Evolutionary conservation across 228 moss, liverwort and hornwort species (phyloP).

Genomic region (Sphagnum magellanicum): DNA sequence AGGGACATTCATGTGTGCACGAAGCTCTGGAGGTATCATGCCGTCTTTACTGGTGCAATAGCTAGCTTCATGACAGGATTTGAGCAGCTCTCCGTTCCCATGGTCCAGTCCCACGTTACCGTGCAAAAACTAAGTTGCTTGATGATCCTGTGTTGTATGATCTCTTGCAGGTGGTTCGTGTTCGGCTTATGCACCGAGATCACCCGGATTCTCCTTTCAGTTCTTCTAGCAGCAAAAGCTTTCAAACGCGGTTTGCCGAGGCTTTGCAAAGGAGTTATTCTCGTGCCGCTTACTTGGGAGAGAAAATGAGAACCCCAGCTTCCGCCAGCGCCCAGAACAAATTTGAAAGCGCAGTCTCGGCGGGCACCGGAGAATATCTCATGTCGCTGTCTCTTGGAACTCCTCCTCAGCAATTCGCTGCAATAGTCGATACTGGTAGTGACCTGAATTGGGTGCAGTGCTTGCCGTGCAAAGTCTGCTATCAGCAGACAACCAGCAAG

Average conservation of each 20-base stretch:
- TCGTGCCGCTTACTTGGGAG: conserved; percentile 14
- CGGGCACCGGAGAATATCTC: conserved; percentile 27
- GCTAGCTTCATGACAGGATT: too few relatives aligned
- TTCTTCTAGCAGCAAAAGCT: conserved; percentile 10
- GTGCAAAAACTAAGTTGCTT: too few relatives aligned
- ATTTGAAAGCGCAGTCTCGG: conserved; percentile 49
- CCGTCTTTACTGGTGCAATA: too few relatives aligned
- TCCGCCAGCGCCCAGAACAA: conserved; percentile 19
- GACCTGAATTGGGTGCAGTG: conserved; percentile 25
- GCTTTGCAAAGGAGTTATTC: conserved; percentile 36
- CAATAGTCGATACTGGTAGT: conserved; percentile 26
- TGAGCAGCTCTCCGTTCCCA: too few relatives aligned
- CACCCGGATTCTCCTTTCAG: conserved; percentile 17
- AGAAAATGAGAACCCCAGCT: conserved; percentile 18
- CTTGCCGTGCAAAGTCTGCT: conserved; percentile 7
- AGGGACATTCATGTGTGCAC: too few relatives aligned
- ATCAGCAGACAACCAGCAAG: conserved; percentile 1
- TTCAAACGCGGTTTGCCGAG: conserved; percentile 16
- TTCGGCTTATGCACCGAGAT: conserved; percentile 34
- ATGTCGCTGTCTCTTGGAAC: conserved; percentile 15
- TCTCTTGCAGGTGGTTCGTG: conserved; percentile 10
- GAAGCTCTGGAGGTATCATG: too few relatives aligned
- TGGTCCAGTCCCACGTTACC: too few relatives aligned
- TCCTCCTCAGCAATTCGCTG: conserved; percentile 2
- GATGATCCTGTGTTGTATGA: too few relatives aligned